Evolutionary conservation across 73 alveolate genomes (phyloP).

Genomic region (Breviolum minutum): DNA sequence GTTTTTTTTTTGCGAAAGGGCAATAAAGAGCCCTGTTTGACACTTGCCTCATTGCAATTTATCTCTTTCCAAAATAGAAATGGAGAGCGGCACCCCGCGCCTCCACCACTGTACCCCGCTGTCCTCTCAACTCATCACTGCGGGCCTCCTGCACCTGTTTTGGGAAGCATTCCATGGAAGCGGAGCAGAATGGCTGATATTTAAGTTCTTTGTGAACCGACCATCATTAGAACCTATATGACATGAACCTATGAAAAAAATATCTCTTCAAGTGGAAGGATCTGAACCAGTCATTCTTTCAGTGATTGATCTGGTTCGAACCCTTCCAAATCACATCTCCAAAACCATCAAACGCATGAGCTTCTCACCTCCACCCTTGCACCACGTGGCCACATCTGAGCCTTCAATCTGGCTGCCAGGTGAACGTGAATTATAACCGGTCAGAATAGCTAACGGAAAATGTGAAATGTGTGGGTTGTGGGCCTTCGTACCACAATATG

Average conservation of each 20-base stretch:
- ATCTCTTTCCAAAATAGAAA: neutral
- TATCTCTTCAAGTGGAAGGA: too few species aligned
- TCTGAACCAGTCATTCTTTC: too few species aligned
- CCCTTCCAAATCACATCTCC: too few species aligned
- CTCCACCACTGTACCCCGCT: slow-evolving; percentile 89
- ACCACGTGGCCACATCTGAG: slow-evolving; percentile 39
- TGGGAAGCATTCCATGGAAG: neutral
- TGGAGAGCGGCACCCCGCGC: neutral
- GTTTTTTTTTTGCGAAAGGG: too few species aligned
- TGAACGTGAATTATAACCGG: neutral
- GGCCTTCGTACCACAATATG: too few species aligned
- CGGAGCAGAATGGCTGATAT: neutral
- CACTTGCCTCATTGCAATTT: neutral
- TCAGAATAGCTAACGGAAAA: too few species aligned
- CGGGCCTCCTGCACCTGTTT: slow-evolving; percentile 56
- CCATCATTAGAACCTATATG: too few species aligned
- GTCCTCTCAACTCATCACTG: slow-evolving; percentile 38
- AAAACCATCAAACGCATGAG: neutral
- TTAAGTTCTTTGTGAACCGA: neutral
- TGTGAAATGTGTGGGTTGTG: too few species aligned
- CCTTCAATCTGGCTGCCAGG: neutral
- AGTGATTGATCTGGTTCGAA: too few species aligned
- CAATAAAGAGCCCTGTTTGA: neutral
- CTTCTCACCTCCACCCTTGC: slow-evolving; percentile 27
- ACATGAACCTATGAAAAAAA: too few species aligned